A percentile compares a stretch with the other conserved stretches of the same genome.
These are phyloP conservation scores for Trametes polyzona DNA, from an alignment of 1,284 basidiomycete genomes.

Conservation along the genomic window DNA sequence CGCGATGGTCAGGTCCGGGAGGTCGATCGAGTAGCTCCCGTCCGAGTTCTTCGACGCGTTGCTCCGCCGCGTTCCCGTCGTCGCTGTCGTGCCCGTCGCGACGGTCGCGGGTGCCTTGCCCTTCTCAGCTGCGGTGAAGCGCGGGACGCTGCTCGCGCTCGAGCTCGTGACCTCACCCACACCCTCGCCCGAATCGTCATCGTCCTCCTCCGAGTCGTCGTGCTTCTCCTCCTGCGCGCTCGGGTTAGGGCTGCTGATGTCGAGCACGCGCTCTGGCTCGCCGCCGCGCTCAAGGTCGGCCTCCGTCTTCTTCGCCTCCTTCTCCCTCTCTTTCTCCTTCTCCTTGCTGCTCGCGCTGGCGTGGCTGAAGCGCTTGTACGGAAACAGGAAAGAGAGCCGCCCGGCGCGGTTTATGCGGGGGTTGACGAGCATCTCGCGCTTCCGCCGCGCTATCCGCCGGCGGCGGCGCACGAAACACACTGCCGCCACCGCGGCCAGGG, in stretches of 20 bases:
- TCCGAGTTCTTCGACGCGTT: constrained; percentile 38
- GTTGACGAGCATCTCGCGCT: constrained; percentile 33
- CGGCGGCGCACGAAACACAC: constrained; percentile 50
- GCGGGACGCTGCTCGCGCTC: constrained; percentile 1
- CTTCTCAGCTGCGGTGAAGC: constrained; percentile 23
- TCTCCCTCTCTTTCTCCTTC: too few relatives aligned
- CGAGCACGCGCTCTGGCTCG: constrained; percentile 27
- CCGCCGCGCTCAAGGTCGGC: constrained; percentile 5
- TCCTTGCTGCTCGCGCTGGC: too few relatives aligned
- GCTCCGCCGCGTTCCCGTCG: constrained; percentile 18
- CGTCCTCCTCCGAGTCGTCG: constrained; percentile 24
- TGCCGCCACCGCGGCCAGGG: constrained; percentile 47
- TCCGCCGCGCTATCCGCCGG: constrained; percentile 31
- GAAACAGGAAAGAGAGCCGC: constrained; percentile 30
- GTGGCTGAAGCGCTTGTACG: constrained; percentile 18
- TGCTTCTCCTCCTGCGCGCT: constrained; percentile 24
- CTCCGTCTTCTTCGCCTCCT: too few relatives aligned
- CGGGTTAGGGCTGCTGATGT: constrained; percentile 29
- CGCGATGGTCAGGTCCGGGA: constrained; percentile 31
- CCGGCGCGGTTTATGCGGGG: constrained; percentile 29
- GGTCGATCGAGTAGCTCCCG: constrained; percentile 38
- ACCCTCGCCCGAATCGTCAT: constrained; percentile 14
- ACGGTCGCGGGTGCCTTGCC: constrained; percentile 22
- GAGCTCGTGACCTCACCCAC: constrained; percentile 31
- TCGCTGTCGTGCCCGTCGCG: too few relatives aligned